Evolutionary conservation across 2,329 filamentous ascomycete species (phyloP).

Genomic region (Rutstroemia sydowiana): DNA sequence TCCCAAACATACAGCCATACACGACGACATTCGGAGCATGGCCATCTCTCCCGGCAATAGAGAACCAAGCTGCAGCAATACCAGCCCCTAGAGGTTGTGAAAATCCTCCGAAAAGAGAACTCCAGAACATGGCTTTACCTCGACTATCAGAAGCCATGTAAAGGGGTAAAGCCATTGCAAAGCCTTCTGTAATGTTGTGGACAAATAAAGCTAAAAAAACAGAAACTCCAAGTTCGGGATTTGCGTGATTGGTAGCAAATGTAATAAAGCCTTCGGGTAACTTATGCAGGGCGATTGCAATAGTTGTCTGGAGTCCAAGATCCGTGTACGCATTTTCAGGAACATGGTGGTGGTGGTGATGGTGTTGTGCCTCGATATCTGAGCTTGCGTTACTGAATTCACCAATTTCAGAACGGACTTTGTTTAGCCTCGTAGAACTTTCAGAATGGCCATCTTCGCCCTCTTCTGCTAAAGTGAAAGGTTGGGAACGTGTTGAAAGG

Average conservation of each 20-base stretch:
- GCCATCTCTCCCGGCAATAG: conserved; percentile 50
- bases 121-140: conserved; percentile 75
- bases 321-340: conserved; percentile 88
- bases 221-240: conserved; percentile 76
- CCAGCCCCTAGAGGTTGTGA: conserved; percentile 82
- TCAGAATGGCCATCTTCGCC: background rate
- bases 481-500: conserved; percentile 5
- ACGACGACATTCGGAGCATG: conserved; percentile 46
- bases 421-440: conserved; percentile 1
- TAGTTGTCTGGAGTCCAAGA: conserved; percentile 90
- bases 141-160: conserved; percentile 85
- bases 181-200: conserved; percentile 97
- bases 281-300: conserved; percentile 94
- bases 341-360: conserved; percentile 96
- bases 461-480: conserved; percentile 6
- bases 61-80: conserved; percentile 81
- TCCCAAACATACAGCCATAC: conserved; percentile 78
- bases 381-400: conserved; percentile 14
- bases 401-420: conserved; percentile 8
- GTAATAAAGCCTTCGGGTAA: conserved; percentile 84
- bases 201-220: conserved; percentile 96
- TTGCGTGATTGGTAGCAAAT: conserved; percentile 95
- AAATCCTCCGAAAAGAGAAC: conserved; percentile 73
- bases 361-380: conserved; percentile 26
- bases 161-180: conserved; percentile 84